Evolutionary conservation across 495 filamentous ascomycete genomes (phyloP).

Genomic region (Annulohypoxylon nitens): DNA sequence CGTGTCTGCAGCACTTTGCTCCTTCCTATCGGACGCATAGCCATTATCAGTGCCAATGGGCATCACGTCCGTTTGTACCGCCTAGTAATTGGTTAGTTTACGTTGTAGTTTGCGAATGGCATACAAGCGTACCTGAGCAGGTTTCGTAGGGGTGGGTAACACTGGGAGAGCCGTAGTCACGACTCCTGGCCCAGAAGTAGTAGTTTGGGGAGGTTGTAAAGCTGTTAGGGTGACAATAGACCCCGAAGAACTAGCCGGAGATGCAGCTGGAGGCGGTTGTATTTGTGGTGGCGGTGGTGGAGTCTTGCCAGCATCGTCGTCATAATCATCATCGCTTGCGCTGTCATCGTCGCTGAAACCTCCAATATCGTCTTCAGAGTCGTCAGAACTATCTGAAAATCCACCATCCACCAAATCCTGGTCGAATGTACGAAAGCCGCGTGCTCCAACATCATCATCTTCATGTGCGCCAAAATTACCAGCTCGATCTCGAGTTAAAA

Average conservation of each 20-base stretch:
- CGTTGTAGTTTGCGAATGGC: neutral
- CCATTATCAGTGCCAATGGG: neutral
- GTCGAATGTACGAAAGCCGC: slow-evolving; percentile 3
- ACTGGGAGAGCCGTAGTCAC: slow-evolving; percentile 10
- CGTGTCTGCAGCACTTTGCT: neutral
- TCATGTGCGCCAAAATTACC: slow-evolving; percentile 16
- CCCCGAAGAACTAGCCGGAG: slow-evolving; percentile 27
- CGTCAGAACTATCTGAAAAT: slow-evolving; percentile 14
- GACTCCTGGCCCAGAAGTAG: neutral
- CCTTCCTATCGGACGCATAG: slow-evolving; percentile 16
- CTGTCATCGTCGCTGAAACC: slow-evolving; percentile 31
- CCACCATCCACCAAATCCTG: slow-evolving; percentile 18
- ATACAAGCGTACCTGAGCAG: slow-evolving; percentile 15
- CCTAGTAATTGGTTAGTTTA: slow-evolving; percentile 25
- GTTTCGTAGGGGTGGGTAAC: neutral
- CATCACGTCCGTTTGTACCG: neutral
- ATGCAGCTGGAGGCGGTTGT: slow-evolving; percentile 7
- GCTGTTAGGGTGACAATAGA: slow-evolving; percentile 36
- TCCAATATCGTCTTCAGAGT: slow-evolving; percentile 23
- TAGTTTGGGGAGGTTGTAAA: slow-evolving; percentile 28
- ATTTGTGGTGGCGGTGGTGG: slow-evolving; percentile 27
- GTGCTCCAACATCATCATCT: neutral
- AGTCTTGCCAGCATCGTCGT: slow-evolving; percentile 12
- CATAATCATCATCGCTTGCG: slow-evolving; percentile 13
- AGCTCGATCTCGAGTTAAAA: slow-evolving; percentile 18